A percentile compares a stretch with the other conserved stretches of the same genome.
Evolutionary conservation across 148 eudicot genomes (phyloP).

Genomic region (Cornus controversa): DNA sequence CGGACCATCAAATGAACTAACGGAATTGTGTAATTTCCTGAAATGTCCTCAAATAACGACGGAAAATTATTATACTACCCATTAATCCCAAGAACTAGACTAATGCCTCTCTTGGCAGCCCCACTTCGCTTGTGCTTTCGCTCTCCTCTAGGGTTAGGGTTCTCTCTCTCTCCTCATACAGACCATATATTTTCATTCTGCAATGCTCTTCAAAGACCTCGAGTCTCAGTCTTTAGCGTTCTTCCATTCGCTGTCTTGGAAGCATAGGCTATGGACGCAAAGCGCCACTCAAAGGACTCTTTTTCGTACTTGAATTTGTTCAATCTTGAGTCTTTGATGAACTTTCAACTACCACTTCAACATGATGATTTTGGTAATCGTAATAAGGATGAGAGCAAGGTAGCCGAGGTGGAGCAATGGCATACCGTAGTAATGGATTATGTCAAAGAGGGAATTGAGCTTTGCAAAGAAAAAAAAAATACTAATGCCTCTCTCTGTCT

Average conservation of each 20-base stretch:
- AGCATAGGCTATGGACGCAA: conserved; percentile 40
- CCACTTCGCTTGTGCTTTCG: conserved; percentile 15
- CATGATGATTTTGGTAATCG: conserved; percentile 83
- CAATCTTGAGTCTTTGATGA: conserved; percentile 96
- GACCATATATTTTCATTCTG: background rate
- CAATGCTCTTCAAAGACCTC: conserved; percentile 26
- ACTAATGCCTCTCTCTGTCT: too few species aligned
- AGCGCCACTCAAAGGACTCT: conserved; percentile 22
- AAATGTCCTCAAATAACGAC: too few species aligned
- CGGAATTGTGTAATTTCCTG: too few species aligned
- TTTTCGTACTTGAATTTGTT: conserved; percentile 64
- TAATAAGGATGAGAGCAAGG: conserved; percentile 94
- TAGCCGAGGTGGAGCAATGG: conserved; percentile 74
- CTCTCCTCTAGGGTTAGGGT: conserved; percentile 55
- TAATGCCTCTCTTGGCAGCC: too few species aligned
- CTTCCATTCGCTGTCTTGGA: conserved; percentile 8
- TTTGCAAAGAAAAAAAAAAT: too few species aligned
- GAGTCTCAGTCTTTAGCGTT: conserved; percentile 12
- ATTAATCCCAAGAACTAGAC: too few species aligned
- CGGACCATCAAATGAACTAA: too few species aligned
- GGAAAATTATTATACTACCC: too few species aligned
- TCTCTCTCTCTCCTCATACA: background rate
- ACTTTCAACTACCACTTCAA: conserved; percentile 74
- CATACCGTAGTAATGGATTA: too few species aligned
- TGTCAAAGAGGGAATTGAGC: too few species aligned